Evolutionary conservation across 1,284 basidiomycete species (phyloP).

Genomic region (Pulveroboletus sp.): DNA sequence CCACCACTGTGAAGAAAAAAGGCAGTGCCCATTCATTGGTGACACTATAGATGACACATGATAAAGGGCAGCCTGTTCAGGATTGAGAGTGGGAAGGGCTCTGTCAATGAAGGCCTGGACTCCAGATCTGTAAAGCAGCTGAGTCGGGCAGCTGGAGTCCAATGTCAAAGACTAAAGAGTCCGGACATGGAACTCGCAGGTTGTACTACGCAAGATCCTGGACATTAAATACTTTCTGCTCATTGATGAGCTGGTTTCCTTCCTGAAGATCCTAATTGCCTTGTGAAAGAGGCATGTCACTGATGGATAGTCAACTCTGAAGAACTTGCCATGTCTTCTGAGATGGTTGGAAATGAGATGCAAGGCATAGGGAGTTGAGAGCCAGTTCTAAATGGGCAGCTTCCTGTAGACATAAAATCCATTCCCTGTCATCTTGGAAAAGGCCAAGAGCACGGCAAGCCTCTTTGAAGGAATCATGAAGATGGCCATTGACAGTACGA

Average conservation of each 20-base stretch:
- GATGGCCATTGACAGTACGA: constrained; percentile 17
- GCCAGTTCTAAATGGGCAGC: constrained; percentile 19
- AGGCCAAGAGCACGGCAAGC: constrained; percentile 34
- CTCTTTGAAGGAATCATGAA: constrained; percentile 22
- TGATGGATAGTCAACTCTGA: constrained; percentile 21
- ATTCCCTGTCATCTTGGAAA: constrained; percentile 16
- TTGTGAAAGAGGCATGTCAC: constrained; percentile 30
- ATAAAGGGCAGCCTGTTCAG: constrained; percentile 10
- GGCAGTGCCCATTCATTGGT: not conserved
- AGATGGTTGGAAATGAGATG: not conserved
- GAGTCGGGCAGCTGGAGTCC: no score
- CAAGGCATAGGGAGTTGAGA: not conserved
- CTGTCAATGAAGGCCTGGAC: constrained; percentile 8
- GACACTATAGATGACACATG: constrained; percentile 12
- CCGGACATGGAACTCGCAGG: no score
- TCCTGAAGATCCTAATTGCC: no score
- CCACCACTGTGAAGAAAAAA: constrained; percentile 47
- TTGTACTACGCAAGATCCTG: no score
- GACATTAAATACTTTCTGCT: constrained; percentile 37
- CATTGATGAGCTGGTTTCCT: constrained; percentile 36
- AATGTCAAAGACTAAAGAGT: no score
- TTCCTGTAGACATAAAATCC: constrained; percentile 29
- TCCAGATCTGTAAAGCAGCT: no score
- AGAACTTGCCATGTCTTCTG: constrained; percentile 7
- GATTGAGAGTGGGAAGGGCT: constrained; percentile 3